A percentile compares a stretch with the other conserved stretches of the same genome.
phyloP scores from a whole-genome alignment of 2,329 filamentous ascomycete species.

The Periconia macrospinosa region DNA sequence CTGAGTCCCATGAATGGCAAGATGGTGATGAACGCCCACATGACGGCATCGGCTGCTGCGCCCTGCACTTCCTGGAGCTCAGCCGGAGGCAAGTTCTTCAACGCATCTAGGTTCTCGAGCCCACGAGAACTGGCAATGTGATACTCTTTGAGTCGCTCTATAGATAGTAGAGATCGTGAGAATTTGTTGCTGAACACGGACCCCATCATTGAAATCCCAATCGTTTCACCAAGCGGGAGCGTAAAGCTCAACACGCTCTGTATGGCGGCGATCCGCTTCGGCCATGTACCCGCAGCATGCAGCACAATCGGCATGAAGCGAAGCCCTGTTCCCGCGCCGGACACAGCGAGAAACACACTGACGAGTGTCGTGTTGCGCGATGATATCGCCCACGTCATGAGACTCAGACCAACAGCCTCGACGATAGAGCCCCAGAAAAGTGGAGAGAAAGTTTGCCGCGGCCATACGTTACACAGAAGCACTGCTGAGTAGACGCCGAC shows the following conservation, averaged over 20 bases:
- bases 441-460: slow-evolving; percentile 63
- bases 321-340: slow-evolving; percentile 64
- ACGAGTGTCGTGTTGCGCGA: slow-evolving; percentile 53
- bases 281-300: slow-evolving; percentile 66
- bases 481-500: slow-evolving; percentile 62
- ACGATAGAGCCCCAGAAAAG: slow-evolving; percentile 53
- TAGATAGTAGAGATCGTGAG: slow-evolving; percentile 23
- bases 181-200: slow-evolving; percentile 67
- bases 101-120: slow-evolving; percentile 33
- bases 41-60: slow-evolving; percentile 59
- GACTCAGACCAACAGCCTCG: slow-evolving; percentile 60
- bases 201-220: slow-evolving; percentile 68
- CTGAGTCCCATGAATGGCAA: slow-evolving; percentile 60
- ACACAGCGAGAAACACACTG: slow-evolving; percentile 68
- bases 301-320: slow-evolving; percentile 67
- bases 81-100: slow-evolving; percentile 42
- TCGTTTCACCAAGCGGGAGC: slow-evolving; percentile 64
- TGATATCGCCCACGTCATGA: slow-evolving; percentile 61
- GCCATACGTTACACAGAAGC: slow-evolving; percentile 63
- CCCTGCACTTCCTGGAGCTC: slow-evolving; percentile 45
- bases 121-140: slow-evolving; percentile 21
- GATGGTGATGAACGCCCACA: slow-evolving; percentile 66
- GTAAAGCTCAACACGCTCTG: slow-evolving; percentile 64
- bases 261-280: slow-evolving; percentile 59
- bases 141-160: slow-evolving; percentile 24